These are phyloP conservation scores for Thinopyrum elongatum DNA, from an alignment of 176 grass and related monocot genomes.

Conservation along the genomic window DNA sequence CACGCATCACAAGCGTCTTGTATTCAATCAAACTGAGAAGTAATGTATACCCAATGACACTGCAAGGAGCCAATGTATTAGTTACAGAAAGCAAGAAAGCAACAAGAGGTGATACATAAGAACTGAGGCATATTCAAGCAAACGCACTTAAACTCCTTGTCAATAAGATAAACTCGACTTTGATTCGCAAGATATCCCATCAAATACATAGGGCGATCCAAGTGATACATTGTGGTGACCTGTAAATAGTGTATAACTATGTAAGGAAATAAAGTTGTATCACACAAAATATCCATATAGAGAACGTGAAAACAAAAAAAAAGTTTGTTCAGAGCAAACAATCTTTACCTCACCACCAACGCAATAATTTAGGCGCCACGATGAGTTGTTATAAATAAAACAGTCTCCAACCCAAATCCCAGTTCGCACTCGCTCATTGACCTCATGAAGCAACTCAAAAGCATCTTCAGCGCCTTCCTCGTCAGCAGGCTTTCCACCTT, in stretches of 20 bases:
- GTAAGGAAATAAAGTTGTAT: slow-evolving; percentile 15
- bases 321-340: slow-evolving; percentile 2
- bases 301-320: slow-evolving; percentile 17
- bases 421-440: slow-evolving; percentile 92
- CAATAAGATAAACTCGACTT: slow-evolving; percentile 98
- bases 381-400: slow-evolving; percentile 99
- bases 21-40: slow-evolving; percentile 98
- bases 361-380: slow-evolving; percentile 89
- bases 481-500: slow-evolving; percentile 73
- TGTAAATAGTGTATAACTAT: slow-evolving; percentile 50
- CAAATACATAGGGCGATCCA: slow-evolving; percentile 98
- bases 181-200: slow-evolving; percentile 96
- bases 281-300: slow-evolving; percentile 8
- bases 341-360: slow-evolving; percentile 91
- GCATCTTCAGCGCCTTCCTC: slow-evolving; percentile 92
- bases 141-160: slow-evolving; percentile 97
- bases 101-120: slow-evolving; percentile 8
- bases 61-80: slow-evolving; percentile 50
- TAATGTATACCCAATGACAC: slow-evolving; percentile 96
- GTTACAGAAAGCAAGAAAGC: slow-evolving; percentile 44
- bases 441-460: slow-evolving; percentile 96
- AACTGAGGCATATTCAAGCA: slow-evolving; percentile 11
- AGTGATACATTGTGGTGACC: slow-evolving; percentile 98
- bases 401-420: slow-evolving; percentile 99
- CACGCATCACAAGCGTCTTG: slow-evolving; percentile 98